Percentiles rank a stretch among this genome's conserved stretches.
Evolutionary conservation across 2,329 filamentous ascomycete species (phyloP).

Genomic region (Alternaria consortialis): DNA sequence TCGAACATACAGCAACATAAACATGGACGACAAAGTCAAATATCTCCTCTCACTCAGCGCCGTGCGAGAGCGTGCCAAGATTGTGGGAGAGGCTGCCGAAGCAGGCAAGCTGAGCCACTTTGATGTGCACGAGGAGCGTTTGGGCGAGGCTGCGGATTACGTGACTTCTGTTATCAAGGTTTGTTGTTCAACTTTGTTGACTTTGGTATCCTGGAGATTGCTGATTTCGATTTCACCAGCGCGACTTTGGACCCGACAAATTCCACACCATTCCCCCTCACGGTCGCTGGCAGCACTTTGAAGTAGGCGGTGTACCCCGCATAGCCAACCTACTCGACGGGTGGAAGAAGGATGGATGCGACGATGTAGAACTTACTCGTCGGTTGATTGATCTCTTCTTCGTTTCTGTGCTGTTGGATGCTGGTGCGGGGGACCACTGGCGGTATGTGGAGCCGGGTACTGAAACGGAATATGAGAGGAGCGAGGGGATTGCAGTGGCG

Average conservation of each 20-base stretch:
- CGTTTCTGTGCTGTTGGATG: conserved; percentile 81
- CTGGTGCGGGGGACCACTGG: conserved; percentile 88
- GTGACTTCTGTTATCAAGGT: conserved; percentile 92
- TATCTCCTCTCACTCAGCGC: conserved; percentile 40
- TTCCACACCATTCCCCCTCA: conserved; percentile 68
- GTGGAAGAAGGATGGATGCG: conserved; percentile 64
- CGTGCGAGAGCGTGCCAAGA: conserved; percentile 38
- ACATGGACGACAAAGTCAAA: conserved; percentile 36
- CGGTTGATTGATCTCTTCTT: conserved; percentile 80
- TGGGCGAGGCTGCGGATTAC: conserved; percentile 80
- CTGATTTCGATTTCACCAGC: conserved; percentile 52
- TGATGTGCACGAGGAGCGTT: conserved; percentile 82
- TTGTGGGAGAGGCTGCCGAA: conserved; percentile 36
- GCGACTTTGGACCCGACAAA: conserved; percentile 72
- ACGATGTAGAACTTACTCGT: conserved; percentile 75
- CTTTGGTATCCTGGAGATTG: too few species aligned
- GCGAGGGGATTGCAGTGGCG: conserved; percentile 83
- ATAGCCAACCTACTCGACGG: conserved; percentile 72
- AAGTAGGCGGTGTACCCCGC: conserved; percentile 75
- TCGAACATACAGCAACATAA: background rate
- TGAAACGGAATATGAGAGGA: conserved; percentile 78
- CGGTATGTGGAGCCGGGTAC: conserved; percentile 88
- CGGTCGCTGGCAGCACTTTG: conserved; percentile 82
- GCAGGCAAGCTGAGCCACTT: conserved; percentile 74
- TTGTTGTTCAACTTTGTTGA: background rate